Evolutionary conservation across 176 grass and related monocot genomes (phyloP).

Genomic region (Hyparrhenia diplandra): DNA sequence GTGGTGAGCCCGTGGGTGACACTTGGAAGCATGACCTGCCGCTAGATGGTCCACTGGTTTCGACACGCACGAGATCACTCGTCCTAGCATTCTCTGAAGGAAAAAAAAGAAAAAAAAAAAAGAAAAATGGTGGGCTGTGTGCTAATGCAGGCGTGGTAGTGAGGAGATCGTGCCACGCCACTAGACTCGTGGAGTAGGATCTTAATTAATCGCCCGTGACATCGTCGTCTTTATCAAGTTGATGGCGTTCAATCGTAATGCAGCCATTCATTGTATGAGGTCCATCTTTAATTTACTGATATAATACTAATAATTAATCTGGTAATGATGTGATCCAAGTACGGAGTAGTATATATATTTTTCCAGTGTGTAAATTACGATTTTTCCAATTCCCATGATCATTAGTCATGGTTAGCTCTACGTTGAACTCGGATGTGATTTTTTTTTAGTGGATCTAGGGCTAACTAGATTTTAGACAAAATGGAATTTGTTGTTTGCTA

Average conservation of each 20-base stretch:
- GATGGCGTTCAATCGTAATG: neutral
- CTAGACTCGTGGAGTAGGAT: neutral
- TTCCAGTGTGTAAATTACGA: neutral
- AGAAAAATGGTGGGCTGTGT: neutral
- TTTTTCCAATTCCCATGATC: neutral
- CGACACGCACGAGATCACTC: neutral
- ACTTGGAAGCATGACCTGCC: too few species aligned
- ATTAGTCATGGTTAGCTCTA: too few species aligned
- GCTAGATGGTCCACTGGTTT: neutral
- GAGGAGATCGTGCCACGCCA: neutral
- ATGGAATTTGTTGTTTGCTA: neutral
- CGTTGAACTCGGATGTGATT: too few species aligned
- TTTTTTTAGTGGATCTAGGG: too few species aligned
- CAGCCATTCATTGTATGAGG: too few species aligned
- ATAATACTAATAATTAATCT: too few species aligned
- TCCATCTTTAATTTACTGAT: too few species aligned
- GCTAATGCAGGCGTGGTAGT: neutral
- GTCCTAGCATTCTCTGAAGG: neutral
- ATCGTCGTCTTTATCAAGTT: neutral
- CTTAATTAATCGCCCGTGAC: neutral
- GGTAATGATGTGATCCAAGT: neutral
- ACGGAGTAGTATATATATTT: too few species aligned
- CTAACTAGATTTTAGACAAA: neutral
- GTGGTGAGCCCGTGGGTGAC: too few species aligned
- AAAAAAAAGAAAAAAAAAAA: neutral